A percentile compares a stretch with the other conserved stretches of the same genome.
phyloP scores from a whole-genome alignment of 2,329 filamentous ascomycete species.

The Immersiporthe knoxdaviesiana region DNA sequence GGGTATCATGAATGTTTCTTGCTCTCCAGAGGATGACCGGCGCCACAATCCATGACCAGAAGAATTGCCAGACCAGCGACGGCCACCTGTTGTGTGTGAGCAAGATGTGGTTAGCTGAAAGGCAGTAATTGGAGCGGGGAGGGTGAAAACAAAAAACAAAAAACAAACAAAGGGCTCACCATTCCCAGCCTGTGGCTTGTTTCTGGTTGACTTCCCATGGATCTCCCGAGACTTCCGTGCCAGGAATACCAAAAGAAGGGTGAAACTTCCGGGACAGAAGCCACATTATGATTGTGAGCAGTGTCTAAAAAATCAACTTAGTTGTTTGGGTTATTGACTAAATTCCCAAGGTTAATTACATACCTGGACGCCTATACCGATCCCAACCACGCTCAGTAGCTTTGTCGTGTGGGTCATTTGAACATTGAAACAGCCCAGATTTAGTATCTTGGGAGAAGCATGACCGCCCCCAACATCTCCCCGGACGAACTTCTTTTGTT shows the following conservation, averaged over 20 bases:
- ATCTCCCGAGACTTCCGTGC: constrained; percentile 62
- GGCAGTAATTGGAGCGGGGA: not conserved
- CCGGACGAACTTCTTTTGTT: constrained; percentile 47
- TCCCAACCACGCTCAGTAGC: constrained; percentile 53
- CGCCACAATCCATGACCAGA: constrained; percentile 66
- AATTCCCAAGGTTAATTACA: constrained; percentile 26
- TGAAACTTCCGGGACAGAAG: constrained; percentile 69
- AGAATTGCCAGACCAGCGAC: constrained; percentile 65
- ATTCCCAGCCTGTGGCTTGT: constrained; percentile 64
- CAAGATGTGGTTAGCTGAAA: constrained; percentile 30
- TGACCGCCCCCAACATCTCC: constrained; percentile 21
- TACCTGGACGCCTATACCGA: constrained; percentile 62
- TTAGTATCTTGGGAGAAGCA: constrained; percentile 7
- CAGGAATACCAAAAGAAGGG: constrained; percentile 60
- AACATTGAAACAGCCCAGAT: constrained; percentile 41
- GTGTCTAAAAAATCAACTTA: constrained; percentile 50
- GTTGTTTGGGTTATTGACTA: not conserved
- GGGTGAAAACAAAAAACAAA: too few relatives aligned
- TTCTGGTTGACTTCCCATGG: constrained; percentile 52
- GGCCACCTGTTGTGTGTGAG: constrained; percentile 50
- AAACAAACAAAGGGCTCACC: constrained; percentile 48
- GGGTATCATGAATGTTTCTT: constrained; percentile 63
- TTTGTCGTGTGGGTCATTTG: constrained; percentile 50
- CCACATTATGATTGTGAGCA: constrained; percentile 63
- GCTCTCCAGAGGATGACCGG: constrained; percentile 65